phyloP scores from a whole-genome alignment of 768 basidiomycete genomes.

The Strobilomyces echinocephalus region DNA sequence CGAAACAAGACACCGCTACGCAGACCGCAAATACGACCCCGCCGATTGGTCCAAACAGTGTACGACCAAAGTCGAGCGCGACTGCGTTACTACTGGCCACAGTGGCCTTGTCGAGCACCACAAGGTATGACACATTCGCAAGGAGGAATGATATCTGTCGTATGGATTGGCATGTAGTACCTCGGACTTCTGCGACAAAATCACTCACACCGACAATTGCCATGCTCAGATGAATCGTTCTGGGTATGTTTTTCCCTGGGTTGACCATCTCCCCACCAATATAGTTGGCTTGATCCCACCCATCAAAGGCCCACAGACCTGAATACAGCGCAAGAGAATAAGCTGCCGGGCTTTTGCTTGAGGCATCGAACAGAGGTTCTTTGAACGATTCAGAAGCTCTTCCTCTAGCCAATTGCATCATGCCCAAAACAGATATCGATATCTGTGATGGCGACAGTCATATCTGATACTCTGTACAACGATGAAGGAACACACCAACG shows the following conservation, averaged over 20 bases:
- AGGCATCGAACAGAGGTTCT: slow-evolving; percentile 64
- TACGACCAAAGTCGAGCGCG: slow-evolving; percentile 87
- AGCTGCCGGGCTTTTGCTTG: slow-evolving; percentile 72
- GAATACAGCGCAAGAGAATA: slow-evolving; percentile 96
- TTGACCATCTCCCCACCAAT: slow-evolving; percentile 85
- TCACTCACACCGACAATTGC: slow-evolving; percentile 60
- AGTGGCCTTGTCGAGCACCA: slow-evolving; percentile 76
- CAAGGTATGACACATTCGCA: slow-evolving; percentile 87
- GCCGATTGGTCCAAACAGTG: slow-evolving; percentile 81
- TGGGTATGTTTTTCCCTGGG: slow-evolving; percentile 81
- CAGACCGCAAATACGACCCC: slow-evolving; percentile 82
- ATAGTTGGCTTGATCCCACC: slow-evolving; percentile 92
- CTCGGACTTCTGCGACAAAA: background rate
- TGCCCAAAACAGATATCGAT: slow-evolving; percentile 70
- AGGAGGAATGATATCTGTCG: slow-evolving; percentile 67
- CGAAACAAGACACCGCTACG: slow-evolving; percentile 94
- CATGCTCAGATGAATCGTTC: slow-evolving; percentile 91
- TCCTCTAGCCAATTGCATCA: slow-evolving; percentile 71
- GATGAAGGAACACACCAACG: slow-evolving; percentile 42
- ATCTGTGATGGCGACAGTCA: slow-evolving; percentile 37
- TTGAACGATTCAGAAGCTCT: slow-evolving; percentile 64
- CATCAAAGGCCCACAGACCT: slow-evolving; percentile 93
- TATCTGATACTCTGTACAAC: background rate
- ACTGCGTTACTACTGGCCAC: slow-evolving; percentile 83
- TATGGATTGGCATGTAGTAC: background rate